A percentile compares a stretch with the other conserved stretches of the same genome.
phyloP scores from a whole-genome alignment of 2,329 filamentous ascomycete genomes.

The Stagonosporopsis vannaccii region DNA sequence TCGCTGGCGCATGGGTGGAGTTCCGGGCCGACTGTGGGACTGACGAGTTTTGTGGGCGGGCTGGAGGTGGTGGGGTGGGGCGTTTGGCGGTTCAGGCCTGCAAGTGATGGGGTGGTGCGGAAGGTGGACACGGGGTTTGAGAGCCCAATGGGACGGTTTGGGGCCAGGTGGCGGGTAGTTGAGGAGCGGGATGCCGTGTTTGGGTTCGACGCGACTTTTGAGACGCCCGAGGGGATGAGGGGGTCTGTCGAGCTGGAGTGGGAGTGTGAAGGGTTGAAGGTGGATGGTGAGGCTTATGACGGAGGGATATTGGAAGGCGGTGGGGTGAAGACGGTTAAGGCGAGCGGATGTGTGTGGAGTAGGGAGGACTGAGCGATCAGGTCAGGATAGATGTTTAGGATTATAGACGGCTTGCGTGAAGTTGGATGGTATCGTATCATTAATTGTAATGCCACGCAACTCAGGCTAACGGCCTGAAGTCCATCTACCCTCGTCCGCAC shows the following conservation, averaged over 20 bases:
- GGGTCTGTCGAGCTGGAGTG: conserved; percentile 4
- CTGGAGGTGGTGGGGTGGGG: conserved; percentile 24
- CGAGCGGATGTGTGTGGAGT: not conserved
- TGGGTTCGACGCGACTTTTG: not conserved
- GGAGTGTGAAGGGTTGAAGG: not conserved
- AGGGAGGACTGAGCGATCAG: not conserved
- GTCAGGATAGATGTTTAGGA: not conserved
- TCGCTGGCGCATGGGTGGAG: conserved; percentile 49
- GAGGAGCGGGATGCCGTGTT: not conserved
- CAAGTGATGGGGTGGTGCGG: conserved; percentile 18
- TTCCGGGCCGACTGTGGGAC: conserved; percentile 31
- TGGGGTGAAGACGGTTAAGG: not conserved
- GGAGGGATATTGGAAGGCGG: not conserved
- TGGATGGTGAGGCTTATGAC: not conserved
- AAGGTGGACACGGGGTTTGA: conserved; percentile 27
- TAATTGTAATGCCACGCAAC: not conserved
- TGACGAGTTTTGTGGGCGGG: conserved; percentile 20
- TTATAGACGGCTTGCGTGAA: not conserved
- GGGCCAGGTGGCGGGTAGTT: conserved; percentile 3
- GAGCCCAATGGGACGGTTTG: conserved; percentile 25
- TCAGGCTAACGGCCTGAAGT: not conserved
- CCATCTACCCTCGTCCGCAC: not conserved
- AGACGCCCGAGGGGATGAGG: not conserved
- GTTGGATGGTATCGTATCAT: not conserved
- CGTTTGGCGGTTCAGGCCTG: conserved; percentile 38